Evolutionary conservation across 2,329 filamentous ascomycete species (phyloP), one percentile per base, ranked within the genome.

Genomic region (Venturia carpophila): DNA sequence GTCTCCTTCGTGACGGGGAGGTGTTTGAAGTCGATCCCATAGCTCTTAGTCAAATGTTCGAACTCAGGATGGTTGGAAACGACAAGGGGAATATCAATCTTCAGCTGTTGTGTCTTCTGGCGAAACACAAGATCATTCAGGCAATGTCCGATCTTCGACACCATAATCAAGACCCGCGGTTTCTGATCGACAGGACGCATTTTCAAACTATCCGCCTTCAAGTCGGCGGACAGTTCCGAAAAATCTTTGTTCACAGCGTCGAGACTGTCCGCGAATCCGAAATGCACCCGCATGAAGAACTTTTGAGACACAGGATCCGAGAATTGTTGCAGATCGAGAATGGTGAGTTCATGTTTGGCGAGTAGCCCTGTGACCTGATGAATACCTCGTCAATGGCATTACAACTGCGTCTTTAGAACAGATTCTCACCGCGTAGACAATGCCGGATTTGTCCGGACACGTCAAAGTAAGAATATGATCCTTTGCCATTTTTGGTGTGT

Each of bases 11-110:
- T 91, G 63, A 94, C 89, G 67, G 90, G 90, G 45, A 94, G 83
- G 75, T 94, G 90, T 73, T 87, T 83, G 80, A 94, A 94, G 65
- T 87, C 84, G 71, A 94, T 87, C 69, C 86, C 86, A 79, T 92
- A 52, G 92, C 92, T 17, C 81, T 97, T 24, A 94, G 94, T 45
- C 91, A 96, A 68, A 80, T 92, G 67, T 87, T 97, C 77, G 89
- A 96, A 75, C 89, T 96, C 55, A 90, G 91, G 85, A 76, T 94
- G 90, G 79, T 94, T 94, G 66, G 89, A 92, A 52, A 94, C 86
- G 71, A 94, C 89, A 69, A 92, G 75, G 4, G 89, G 88, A 63
- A 92, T 81, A 30, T 92, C 88, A 69, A 93, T 87, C 71, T 82
- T 83, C 64, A 94, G 80, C 77, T 92, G 89, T 58, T 85, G 85